Evolutionary conservation across 2,329 filamentous ascomycete genomes (phyloP).

Genomic region (Chaetomium sp.): DNA sequence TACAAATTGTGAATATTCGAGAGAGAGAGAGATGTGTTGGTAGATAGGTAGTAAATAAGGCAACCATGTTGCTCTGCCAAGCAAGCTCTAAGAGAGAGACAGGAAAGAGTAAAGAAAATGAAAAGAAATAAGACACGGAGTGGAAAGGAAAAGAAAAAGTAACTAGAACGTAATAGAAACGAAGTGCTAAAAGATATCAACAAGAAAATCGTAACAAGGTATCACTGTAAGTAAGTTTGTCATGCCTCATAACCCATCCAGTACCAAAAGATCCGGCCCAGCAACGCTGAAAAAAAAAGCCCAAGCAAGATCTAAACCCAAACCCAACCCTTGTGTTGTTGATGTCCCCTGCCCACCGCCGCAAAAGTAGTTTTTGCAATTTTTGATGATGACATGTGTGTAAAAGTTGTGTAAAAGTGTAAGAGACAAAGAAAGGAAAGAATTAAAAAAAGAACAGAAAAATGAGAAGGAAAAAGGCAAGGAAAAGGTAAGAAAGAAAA

Average conservation of each 20-base stretch:
- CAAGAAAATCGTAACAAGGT: constrained; percentile 3
- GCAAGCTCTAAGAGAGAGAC: background rate
- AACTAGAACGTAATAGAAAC: background rate
- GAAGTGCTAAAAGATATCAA: constrained; percentile 5
- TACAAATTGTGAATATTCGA: background rate
- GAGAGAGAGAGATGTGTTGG: no score
- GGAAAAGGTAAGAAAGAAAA: background rate
- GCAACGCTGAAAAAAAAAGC: no score
- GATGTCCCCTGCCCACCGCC: no score
- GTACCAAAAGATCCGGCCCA: background rate
- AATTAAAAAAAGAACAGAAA: background rate
- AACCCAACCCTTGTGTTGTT: no score
- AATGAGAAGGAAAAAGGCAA: background rate
- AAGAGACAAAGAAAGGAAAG: background rate
- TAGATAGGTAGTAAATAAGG: background rate
- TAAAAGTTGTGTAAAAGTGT: background rate
- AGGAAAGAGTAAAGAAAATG: background rate
- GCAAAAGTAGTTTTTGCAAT: no score
- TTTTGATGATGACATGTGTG: no score
- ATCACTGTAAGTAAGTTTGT: background rate
- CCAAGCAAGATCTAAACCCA: no score
- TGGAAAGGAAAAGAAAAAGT: background rate
- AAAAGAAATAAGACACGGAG: background rate
- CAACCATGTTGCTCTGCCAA: background rate
- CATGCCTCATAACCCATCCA: constrained; percentile 6